Evolutionary conservation across 2,329 filamentous ascomycete genomes (phyloP).

Genomic region (Rhynchosporium secalis): DNA sequence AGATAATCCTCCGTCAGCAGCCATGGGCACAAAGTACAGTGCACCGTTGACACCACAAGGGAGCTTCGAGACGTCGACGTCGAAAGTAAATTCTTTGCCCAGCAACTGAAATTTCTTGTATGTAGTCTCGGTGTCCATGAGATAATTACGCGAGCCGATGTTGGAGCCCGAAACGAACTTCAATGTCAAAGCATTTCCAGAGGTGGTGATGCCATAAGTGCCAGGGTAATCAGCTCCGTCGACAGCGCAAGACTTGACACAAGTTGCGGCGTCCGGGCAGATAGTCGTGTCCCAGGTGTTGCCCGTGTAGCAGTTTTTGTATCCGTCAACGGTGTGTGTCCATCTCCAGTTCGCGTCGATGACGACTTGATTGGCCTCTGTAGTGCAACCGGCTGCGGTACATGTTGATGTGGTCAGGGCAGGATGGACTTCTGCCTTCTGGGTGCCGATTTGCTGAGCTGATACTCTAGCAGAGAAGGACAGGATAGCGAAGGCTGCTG

Average conservation of each 20-base stretch:
- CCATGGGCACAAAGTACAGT: constrained; percentile 67
- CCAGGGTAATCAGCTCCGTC: constrained; percentile 54
- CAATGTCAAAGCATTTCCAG: constrained; percentile 53
- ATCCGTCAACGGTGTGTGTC: constrained; percentile 50
- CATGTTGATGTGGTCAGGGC: constrained; percentile 54
- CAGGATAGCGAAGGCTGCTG: constrained; percentile 43
- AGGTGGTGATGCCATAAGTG: constrained; percentile 57
- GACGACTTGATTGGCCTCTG: constrained; percentile 49
- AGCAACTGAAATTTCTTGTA: constrained; percentile 68
- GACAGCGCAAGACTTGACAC: constrained; percentile 53
- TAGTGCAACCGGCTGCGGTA: constrained; percentile 49
- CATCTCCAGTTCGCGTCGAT: constrained; percentile 61
- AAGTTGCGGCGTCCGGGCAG: constrained; percentile 47
- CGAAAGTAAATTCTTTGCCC: constrained; percentile 71
- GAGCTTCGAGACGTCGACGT: constrained; percentile 69
- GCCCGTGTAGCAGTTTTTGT: constrained; percentile 45
- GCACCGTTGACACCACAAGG: constrained; percentile 73
- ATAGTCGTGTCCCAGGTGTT: constrained; percentile 46
- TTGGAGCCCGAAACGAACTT: constrained; percentile 58
- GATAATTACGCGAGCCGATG: constrained; percentile 60
- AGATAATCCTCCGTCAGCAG: constrained; percentile 58
- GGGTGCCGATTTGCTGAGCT: constrained; percentile 51
- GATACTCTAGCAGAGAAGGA: constrained; percentile 46
- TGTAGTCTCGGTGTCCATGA: constrained; percentile 60
- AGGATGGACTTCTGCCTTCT: constrained; percentile 52